Base-by-base conservation (phyloP, 78 protist species). In the Dictyostelium firmibasis region DNA sequence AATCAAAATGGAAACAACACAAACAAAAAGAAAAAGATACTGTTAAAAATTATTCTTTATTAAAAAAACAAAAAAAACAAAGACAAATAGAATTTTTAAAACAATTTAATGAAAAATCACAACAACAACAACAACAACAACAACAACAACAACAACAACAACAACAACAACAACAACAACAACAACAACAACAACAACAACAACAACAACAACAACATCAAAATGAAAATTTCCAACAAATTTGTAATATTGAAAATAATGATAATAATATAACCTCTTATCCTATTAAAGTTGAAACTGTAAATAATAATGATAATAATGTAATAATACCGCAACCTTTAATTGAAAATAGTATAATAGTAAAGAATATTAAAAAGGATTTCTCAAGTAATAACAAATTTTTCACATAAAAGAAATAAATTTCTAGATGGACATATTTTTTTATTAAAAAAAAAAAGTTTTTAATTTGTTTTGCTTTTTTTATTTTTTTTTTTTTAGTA, bases 1-100 rank as follows among this genome's bases (percentile, higher is more conserved):
- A n/a, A 13, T 31, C 35, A 70, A 89, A 69, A 69, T 89, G 94
- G 94, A 89, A 89, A 70, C 72, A 81, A 18, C 74, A 31, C 20
- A 78, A 89, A 44, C 13, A 89, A 27, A 43, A 23, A 29, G 87
- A 89, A 47, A 38, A 27, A 41, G 29, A 76, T 70, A 14, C 16
- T 31, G 33, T 27, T 27, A 70, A 70, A 70, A 13, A 25, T 10
- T 70, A 27, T 27, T 31, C 35, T 11, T 14, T 31, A 70, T 70
- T 70, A 10, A 70, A 70, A 31, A 25, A 70, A 31, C 41, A 31
- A 31, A 25, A 67, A 70, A 25, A 70, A 31, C 16, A 29, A 70
- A 70, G 29, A 70, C 77, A 70, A 69, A n/a, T 9, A 8, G 74
- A 64, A 64, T 25, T 25, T 25, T 64, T 64, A 64, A 64, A 64